These are phyloP conservation scores for Cercospora berteroae DNA, from an alignment of 2,329 filamentous ascomycete species.

Conservation along the genomic window DNA sequence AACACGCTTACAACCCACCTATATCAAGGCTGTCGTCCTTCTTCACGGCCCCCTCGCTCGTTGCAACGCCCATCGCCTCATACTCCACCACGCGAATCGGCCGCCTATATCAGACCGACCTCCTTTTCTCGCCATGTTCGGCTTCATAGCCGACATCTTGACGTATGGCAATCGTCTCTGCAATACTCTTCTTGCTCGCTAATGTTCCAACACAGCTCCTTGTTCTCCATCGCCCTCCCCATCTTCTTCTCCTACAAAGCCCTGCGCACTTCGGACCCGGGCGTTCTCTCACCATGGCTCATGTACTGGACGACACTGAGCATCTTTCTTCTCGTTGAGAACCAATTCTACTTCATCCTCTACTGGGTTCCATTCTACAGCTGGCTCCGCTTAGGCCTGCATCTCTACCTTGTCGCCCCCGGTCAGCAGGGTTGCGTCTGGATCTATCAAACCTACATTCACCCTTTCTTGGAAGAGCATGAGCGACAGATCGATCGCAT, in stretches of 20 bases:
- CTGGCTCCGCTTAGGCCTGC: constrained; percentile 80
- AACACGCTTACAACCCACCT: background rate
- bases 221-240: constrained; percentile 88
- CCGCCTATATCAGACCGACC: background rate
- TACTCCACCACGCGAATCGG: constrained; percentile 13
- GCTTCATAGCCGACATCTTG: constrained; percentile 72
- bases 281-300: constrained; percentile 90
- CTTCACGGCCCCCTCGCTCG: background rate
- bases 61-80: constrained; percentile 10
- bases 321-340: constrained; percentile 76
- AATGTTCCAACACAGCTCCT: constrained; percentile 57
- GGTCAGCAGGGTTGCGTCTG: constrained; percentile 90
- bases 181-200: constrained; percentile 21
- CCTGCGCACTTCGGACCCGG: constrained; percentile 85
- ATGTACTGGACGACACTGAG: constrained; percentile 98
- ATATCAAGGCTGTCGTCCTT: background rate
- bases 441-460: constrained; percentile 79
- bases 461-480: constrained; percentile 84
- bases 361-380: constrained; percentile 92
- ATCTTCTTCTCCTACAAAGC: constrained; percentile 98
- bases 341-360: constrained; percentile 82
- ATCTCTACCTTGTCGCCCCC: constrained; percentile 93
- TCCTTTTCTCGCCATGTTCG: constrained; percentile 60
- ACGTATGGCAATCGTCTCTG: constrained; percentile 60
- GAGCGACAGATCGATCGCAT: constrained; percentile 87